phyloP scores from a whole-genome alignment of 805 yeast species.

The Komagataella pastoris region DNA sequence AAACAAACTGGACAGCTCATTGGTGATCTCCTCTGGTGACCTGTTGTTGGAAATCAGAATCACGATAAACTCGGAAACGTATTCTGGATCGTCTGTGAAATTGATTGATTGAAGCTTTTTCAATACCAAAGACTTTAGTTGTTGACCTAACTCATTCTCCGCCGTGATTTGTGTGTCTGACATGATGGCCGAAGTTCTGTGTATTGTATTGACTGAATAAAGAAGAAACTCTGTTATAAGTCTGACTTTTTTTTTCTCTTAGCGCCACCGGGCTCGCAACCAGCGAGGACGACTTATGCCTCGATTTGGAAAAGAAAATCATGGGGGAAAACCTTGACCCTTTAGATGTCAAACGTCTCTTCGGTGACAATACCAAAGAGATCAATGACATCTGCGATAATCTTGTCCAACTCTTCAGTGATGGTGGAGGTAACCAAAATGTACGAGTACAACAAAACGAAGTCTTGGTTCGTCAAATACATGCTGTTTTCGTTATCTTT shows the following conservation, averaged over 20 bases:
- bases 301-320: neutral
- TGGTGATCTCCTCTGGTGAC: conserved; percentile 42
- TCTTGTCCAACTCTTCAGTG: conserved; percentile 46
- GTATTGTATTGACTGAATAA: neutral
- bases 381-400: conserved; percentile 39
- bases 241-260: neutral
- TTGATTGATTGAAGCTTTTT: conserved; percentile 24
- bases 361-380: conserved; percentile 56
- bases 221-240: neutral
- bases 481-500: conserved; percentile 11
- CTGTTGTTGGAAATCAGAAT: conserved; percentile 59
- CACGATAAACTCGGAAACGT: conserved; percentile 65
- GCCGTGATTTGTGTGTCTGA: conserved; percentile 12
- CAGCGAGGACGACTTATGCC: neutral
- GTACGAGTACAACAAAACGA: conserved; percentile 65
- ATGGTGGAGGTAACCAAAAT: conserved; percentile 59
- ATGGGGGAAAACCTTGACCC: neutral
- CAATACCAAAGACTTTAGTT: conserved; percentile 28
- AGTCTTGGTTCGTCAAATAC: conserved; percentile 48
- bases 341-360: conserved; percentile 37
- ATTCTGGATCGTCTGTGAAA: conserved; percentile 37
- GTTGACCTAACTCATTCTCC: conserved; percentile 22
- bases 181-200: conserved; percentile 5
- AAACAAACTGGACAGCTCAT: conserved; percentile 47
- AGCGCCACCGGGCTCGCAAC: neutral